Conservation (phyloP, 805 yeast genomes). For the Hanseniaspora thailandica region DNA sequence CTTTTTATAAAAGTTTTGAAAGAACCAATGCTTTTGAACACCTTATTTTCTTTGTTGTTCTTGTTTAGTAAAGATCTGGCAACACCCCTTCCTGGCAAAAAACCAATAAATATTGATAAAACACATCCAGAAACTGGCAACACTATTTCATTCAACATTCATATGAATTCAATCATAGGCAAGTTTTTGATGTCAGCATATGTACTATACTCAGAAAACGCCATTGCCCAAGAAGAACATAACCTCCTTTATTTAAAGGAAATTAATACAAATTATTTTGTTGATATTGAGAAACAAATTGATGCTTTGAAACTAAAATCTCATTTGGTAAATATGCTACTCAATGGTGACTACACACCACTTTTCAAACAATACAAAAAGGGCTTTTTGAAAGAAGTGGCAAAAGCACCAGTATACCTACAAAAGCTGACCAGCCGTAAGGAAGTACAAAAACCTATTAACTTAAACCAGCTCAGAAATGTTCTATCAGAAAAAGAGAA, state of each 20-base stretch:
- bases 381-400: no score
- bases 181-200: neutral
- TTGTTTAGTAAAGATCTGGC: neutral
- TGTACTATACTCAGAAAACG: neutral
- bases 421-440: no score
- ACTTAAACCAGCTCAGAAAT: no score
- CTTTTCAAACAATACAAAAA: no score
- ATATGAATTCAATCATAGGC: neutral
- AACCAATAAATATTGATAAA: no score
- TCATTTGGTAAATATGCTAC: no score
- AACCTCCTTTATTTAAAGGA: neutral
- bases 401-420: no score
- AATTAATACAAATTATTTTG: neutral
- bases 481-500: no score
- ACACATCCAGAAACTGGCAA: neutral
- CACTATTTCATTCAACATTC: neutral
- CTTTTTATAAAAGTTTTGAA: neutral
- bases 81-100: neutral
- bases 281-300: no score
- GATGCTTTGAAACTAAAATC: no score
- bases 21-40: neutral
- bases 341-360: no score
- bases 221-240: neutral
- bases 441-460: no score
- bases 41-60: neutral